These are phyloP conservation scores for Daldinia loculata DNA, from an alignment of 495 filamentous ascomycete species.

Conservation along the genomic window DNA sequence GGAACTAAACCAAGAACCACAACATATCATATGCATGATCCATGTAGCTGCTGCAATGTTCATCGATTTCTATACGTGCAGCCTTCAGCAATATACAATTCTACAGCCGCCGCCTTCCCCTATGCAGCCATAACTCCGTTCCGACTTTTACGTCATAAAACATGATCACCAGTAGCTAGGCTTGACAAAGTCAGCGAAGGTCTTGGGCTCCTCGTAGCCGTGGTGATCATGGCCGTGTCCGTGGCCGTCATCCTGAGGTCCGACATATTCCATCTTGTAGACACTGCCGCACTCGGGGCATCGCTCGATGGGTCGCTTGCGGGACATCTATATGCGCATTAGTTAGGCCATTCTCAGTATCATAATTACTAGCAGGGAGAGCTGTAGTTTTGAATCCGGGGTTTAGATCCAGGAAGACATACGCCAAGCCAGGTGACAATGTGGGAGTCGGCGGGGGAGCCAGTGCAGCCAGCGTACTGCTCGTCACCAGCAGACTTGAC, in stretches of 20 bases:
- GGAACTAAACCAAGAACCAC: background rate
- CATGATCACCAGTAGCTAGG: slow-evolving; percentile 80
- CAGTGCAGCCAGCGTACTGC: slow-evolving; percentile 97
- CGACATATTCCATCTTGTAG: slow-evolving; percentile 96
- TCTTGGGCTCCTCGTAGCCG: slow-evolving; percentile 83
- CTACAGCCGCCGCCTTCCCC: slow-evolving; percentile 14
- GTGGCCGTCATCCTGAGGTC: slow-evolving; percentile 74
- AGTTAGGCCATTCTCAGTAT: slow-evolving; percentile 12
- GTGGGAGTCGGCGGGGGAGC: slow-evolving; percentile 91
- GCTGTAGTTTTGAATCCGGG: background rate
- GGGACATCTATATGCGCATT: slow-evolving; percentile 69
- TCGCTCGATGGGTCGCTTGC: slow-evolving; percentile 88
- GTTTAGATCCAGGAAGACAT: slow-evolving; percentile 48
- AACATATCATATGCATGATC: background rate
- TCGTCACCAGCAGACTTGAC: slow-evolving; percentile 92
- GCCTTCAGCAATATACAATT: slow-evolving; percentile 43
- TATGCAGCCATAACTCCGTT: slow-evolving; percentile 16
- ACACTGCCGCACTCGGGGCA: slow-evolving; percentile 96
- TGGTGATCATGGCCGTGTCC: slow-evolving; percentile 61
- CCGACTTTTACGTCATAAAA: slow-evolving; percentile 10
- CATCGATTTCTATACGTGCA: slow-evolving; percentile 42
- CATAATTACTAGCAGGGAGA: background rate
- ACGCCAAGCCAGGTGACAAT: slow-evolving; percentile 88
- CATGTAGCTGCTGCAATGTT: slow-evolving; percentile 22
- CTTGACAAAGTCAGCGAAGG: slow-evolving; percentile 90